Evolutionary conservation across 495 filamentous ascomycete species (phyloP).

Genomic region (Aspergillus sclerotioniger): DNA sequence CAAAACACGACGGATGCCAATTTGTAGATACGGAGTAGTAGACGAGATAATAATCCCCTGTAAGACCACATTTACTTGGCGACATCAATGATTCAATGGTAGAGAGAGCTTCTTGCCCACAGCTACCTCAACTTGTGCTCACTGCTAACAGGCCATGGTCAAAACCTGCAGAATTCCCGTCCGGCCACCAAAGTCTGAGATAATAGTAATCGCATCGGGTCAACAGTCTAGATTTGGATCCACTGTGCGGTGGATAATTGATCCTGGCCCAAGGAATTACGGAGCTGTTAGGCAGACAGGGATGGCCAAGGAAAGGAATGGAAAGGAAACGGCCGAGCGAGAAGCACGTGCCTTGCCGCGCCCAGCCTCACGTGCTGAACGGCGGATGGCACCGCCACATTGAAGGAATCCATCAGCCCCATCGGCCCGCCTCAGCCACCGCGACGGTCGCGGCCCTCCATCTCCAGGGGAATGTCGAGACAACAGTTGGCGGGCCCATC

Average conservation of each 20-base stretch:
- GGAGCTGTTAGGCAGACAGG: neutral
- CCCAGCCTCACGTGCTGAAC: neutral
- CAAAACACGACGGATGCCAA: no score
- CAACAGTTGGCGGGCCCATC: neutral
- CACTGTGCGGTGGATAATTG: neutral
- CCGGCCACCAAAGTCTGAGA: neutral
- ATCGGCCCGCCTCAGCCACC: conserved; percentile 8
- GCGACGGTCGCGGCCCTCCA: conserved; percentile 14
- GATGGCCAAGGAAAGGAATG: no score
- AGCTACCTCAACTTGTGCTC: no score
- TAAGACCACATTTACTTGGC: no score
- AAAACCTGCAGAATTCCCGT: neutral
- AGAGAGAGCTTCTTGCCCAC: no score
- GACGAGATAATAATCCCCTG: no score
- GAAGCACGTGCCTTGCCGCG: neutral
- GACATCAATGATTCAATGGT: no score
- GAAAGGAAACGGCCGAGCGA: neutral
- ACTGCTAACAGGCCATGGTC: no score
- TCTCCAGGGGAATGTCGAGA: conserved; percentile 13
- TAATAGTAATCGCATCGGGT: neutral
- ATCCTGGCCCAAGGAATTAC: neutral
- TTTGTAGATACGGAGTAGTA: no score
- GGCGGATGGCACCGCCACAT: neutral
- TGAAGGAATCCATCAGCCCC: conserved; percentile 2
- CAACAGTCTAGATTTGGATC: neutral